A percentile compares a stretch with the other conserved stretches of the same genome.
Evolutionary conservation across 2,329 filamentous ascomycete genomes (phyloP).

Genomic region (Immersiporthe knoxdaviesiana): DNA sequence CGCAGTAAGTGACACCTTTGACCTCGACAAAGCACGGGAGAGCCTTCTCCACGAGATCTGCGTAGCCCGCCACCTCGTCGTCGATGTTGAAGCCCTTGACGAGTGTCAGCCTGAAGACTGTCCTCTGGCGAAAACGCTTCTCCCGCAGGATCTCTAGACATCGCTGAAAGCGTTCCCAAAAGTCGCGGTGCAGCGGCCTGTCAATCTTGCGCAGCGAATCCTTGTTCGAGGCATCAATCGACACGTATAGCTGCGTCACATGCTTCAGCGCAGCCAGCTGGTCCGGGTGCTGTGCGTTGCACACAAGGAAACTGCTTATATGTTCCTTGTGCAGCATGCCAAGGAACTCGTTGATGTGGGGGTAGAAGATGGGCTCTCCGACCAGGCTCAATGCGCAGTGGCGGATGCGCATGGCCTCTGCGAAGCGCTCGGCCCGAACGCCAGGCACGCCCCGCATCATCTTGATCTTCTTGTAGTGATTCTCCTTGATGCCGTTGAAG

Average conservation of each 20-base stretch:
- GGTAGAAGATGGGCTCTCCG: constrained; percentile 98
- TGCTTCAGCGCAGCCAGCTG: constrained; percentile 80
- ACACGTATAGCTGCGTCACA: constrained; percentile 95
- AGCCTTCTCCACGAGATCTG: constrained; percentile 81
- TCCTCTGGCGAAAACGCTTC: constrained; percentile 82
- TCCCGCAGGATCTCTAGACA: constrained; percentile 88
- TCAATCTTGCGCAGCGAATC: constrained; percentile 89
- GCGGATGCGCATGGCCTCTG: constrained; percentile 88
- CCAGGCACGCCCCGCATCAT: constrained; percentile 94
- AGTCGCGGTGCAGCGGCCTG: constrained; percentile 89
- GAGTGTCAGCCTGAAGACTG: constrained; percentile 91
- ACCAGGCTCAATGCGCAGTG: constrained; percentile 93
- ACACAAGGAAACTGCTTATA: constrained; percentile 94
- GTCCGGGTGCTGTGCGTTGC: constrained; percentile 95
- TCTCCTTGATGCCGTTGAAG: constrained; percentile 85
- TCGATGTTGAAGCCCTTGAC: constrained; percentile 99
- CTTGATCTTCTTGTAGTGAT: constrained; percentile 97
- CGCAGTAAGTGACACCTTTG: constrained; percentile 97
- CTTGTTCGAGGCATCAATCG: constrained; percentile 90
- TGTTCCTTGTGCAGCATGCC: constrained; percentile 80
- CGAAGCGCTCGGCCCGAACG: constrained; percentile 86
- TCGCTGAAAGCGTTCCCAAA: constrained; percentile 92
- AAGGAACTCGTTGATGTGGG: constrained; percentile 92
- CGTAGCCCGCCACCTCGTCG: constrained; percentile 89
- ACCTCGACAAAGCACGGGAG: constrained; percentile 92